Evolutionary conservation across 225 moss, liverwort and hornwort genomes (phyloP).

Genomic region (Climacium dendroides): DNA sequence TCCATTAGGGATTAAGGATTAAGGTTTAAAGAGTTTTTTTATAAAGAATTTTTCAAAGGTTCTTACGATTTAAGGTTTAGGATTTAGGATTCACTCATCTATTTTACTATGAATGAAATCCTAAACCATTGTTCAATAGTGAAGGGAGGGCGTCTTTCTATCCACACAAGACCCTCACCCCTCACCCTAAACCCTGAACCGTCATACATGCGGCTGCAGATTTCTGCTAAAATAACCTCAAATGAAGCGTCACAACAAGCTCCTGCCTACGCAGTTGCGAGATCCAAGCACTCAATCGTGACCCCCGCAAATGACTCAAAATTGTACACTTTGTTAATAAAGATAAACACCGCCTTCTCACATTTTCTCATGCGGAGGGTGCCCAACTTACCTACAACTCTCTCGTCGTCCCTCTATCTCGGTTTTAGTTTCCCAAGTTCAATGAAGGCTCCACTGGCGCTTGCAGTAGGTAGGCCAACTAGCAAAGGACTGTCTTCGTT

Average conservation of each 20-base stretch:
- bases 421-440: conserved; percentile 41
- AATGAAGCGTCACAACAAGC: background rate
- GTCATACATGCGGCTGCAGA: background rate
- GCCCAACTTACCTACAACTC: background rate
- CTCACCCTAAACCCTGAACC: background rate
- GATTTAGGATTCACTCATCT: background rate
- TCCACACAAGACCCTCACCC: background rate
- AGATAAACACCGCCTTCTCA: background rate
- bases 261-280: background rate
- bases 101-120: background rate
- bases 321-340: background rate
- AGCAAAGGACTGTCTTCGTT: conserved; percentile 40
- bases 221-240: background rate
- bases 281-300: background rate
- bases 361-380: conserved; percentile 3
- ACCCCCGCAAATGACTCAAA: background rate
- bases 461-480: conserved; percentile 28
- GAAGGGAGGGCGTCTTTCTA: background rate
- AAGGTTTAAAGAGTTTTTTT: too few species aligned
- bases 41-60: too few species aligned
- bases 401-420: background rate
- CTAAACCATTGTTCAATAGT: background rate
- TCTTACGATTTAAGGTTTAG: too few species aligned
- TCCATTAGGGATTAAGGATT: background rate
- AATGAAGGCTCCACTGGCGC: conserved; percentile 36